A percentile compares a stretch with the other conserved stretches of the same genome.
Evolutionary conservation across 768 basidiomycete genomes (phyloP).

Genomic region (Lepiota venenata): DNA sequence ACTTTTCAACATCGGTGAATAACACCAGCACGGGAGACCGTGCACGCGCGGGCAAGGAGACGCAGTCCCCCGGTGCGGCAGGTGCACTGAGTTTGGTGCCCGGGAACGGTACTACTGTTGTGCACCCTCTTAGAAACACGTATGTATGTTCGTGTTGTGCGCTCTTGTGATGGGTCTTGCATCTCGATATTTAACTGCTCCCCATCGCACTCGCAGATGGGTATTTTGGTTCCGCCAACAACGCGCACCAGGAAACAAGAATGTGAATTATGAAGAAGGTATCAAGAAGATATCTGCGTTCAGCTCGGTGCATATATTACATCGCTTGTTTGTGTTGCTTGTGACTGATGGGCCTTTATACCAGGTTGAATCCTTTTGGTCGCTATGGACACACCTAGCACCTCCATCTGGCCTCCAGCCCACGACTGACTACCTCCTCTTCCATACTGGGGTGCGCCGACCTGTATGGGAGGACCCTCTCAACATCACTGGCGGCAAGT

Average conservation of each 20-base stretch:
- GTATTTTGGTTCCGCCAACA: constrained; percentile 92
- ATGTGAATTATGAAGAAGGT: constrained; percentile 89
- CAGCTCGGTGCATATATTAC: constrained; percentile 59
- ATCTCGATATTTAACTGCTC: constrained; percentile 15
- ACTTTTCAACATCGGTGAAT: constrained; percentile 53
- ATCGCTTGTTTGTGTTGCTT: neutral
- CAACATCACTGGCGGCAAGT: constrained; percentile 87
- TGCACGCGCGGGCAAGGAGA: neutral
- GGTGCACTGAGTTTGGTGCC: constrained; percentile 17
- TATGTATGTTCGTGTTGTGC: constrained; percentile 62
- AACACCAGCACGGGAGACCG: constrained; percentile 33
- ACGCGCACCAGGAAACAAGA: constrained; percentile 85
- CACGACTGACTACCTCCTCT: constrained; percentile 93
- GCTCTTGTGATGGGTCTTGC: constrained; percentile 18
- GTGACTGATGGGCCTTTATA: constrained; percentile 9
- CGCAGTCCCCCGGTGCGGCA: constrained; percentile 15
- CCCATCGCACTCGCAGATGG: constrained; percentile 51
- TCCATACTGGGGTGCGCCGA: constrained; percentile 79
- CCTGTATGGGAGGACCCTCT: constrained; percentile 97
- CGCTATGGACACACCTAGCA: constrained; percentile 87
- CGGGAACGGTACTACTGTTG: constrained; percentile 32
- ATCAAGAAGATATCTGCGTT: constrained; percentile 92
- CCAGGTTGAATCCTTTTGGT: constrained; percentile 94
- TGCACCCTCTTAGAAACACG: constrained; percentile 84
- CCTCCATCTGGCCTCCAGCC: constrained; percentile 81